Evolutionary conservation across 2,329 filamentous ascomycete genomes (phyloP), one percentile per base, ranked within the genome.

Genomic region (Fusarium brachygibbosum): DNA sequence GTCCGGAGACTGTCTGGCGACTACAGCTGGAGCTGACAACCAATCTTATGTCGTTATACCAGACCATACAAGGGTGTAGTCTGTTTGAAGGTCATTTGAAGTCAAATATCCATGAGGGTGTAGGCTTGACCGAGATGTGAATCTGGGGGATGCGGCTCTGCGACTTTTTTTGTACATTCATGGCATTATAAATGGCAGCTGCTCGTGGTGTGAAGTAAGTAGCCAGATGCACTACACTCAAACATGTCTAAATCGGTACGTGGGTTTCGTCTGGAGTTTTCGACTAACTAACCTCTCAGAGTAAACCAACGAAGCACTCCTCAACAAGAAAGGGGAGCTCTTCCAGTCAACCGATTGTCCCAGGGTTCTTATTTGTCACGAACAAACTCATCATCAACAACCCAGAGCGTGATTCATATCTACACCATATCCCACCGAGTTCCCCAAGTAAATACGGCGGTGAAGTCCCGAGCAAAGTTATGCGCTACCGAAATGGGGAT

Each of bases 331-430:
- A 55, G 42, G 63, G 60, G 29, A 51, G 61, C 48, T 54, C 52
- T 17, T 53, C 45, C 6, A 64, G 16, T 32, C 58, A 52, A 12
- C 23, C 31, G 3, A 19, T 28, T 14, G 17, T 19, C 7, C 55
- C 75, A 3, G 77, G 73, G 34, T 83, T 83, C 56, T 64, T 82
- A 2, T 83, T 83, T 28, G 73, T 80, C 4, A 74, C 82, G 44
- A 81, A 81, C 59, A 77, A 81, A 40, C 69, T 82, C 5, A 8
- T 56, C 2, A 58, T 79, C 23, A 42, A 69, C 9, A 45, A 46
- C 8, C 69, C 68, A 9, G 54, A 45, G 0, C 11, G 21, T 4
- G 51, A 71, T 6, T 23, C 37, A 1, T 63, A 69, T 17, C 42
- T 53, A n/a, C 80, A 81, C 37, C 52, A 25, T 1, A 50, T 79